A percentile compares a stretch with the other conserved stretches of the same genome.
phyloP scores from a whole-genome alignment of 352 stramenopile species.

The Globisporangium yorkense region DNA sequence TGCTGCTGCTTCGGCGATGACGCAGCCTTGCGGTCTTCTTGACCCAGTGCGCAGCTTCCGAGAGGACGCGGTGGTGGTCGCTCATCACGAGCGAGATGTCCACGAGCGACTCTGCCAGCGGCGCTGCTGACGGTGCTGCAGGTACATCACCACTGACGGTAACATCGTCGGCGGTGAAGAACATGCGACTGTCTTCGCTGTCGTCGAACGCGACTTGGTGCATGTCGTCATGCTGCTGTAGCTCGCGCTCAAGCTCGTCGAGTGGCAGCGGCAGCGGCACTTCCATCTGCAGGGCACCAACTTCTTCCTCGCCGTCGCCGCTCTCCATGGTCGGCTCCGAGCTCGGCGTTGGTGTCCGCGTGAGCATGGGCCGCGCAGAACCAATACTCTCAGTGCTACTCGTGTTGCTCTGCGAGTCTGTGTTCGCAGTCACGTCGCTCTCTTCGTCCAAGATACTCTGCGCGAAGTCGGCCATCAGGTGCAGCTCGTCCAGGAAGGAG shows the following conservation, averaged over 20 bases:
- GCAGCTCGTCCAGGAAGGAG: conserved; percentile 54
- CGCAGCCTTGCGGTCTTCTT: conserved; percentile 26
- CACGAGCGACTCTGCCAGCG: conserved; percentile 49
- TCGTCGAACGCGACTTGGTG: background rate
- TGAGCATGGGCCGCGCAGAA: conserved; percentile 15
- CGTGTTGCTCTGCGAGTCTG: conserved; percentile 22
- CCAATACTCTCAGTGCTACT: conserved; percentile 41
- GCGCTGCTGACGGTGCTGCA: conserved; percentile 14
- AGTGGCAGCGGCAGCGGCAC: conserved; percentile 2
- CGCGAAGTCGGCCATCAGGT: conserved; percentile 48
- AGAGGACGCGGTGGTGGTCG: conserved; percentile 61
- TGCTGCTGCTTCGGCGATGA: background rate
- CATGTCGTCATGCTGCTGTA: conserved; percentile 8
- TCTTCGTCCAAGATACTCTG: conserved; percentile 57
- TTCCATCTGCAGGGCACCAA: background rate
- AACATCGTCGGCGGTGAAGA: conserved; percentile 6
- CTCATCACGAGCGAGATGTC: conserved; percentile 77
- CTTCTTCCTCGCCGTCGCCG: background rate
- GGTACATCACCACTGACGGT: background rate
- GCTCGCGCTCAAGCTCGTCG: conserved; percentile 12
- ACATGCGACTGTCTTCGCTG: background rate
- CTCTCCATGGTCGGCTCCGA: background rate
- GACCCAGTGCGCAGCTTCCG: conserved; percentile 42
- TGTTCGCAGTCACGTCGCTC: conserved; percentile 11
- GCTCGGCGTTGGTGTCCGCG: conserved; percentile 27